phyloP scores from a whole-genome alignment of 2,329 filamentous ascomycete genomes.

The Escovopsis sp. region DNA sequence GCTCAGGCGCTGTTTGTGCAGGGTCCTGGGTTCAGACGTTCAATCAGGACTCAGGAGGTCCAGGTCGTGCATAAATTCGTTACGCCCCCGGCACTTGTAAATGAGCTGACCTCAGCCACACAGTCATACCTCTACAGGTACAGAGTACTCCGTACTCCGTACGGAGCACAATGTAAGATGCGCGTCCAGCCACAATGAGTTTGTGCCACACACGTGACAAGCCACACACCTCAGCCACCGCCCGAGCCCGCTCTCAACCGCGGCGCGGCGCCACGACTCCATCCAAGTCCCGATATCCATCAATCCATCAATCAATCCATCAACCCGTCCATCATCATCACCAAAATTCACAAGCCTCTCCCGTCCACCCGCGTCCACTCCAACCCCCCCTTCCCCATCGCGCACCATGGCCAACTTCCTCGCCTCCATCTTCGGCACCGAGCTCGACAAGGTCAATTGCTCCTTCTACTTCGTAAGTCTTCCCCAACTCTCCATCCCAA shows the following conservation, averaged over 20 bases:
- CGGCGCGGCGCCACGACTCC: constrained; percentile 1
- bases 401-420: constrained; percentile 83
- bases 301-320: neutral
- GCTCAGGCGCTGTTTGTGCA: too few relatives aligned
- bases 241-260: constrained; percentile 13
- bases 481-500: neutral
- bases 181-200: neutral
- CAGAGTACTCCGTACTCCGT: too few relatives aligned
- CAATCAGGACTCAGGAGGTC: too few relatives aligned
- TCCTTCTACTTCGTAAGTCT: constrained; percentile 64
- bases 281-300: neutral
- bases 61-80: too few relatives aligned
- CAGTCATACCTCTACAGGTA: too few relatives aligned
- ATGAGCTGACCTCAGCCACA: too few relatives aligned
- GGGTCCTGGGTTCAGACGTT: neutral
- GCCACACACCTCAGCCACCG: constrained; percentile 10
- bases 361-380: neutral
- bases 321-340: neutral
- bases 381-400: neutral
- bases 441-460: constrained; percentile 99
- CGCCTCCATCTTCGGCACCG: constrained; percentile 97
- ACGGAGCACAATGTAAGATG: too few relatives aligned
- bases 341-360: constrained; percentile 1
- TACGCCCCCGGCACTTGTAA: too few relatives aligned
- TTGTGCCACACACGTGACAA: constrained; percentile 17